phyloP scores from a whole-genome alignment of 2,329 filamentous ascomycete species.

The Colletotrichum simmondsii region DNA sequence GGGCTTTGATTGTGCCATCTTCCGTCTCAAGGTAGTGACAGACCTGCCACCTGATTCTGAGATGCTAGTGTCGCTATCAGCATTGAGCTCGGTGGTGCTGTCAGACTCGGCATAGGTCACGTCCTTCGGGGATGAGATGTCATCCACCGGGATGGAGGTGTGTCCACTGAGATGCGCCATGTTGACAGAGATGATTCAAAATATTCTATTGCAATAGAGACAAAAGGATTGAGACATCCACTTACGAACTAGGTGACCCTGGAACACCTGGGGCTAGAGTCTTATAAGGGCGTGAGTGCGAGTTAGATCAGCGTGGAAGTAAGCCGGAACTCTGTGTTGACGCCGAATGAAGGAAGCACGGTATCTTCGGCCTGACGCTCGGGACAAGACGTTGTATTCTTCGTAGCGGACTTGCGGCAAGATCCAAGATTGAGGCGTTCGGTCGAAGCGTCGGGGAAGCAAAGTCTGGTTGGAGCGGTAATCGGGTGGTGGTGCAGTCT shows the following conservation, averaged over 20 bases:
- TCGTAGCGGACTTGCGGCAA: not conserved
- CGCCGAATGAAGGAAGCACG: not conserved
- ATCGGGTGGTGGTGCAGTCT: not conserved
- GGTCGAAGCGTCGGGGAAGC: slow-evolving; percentile 13
- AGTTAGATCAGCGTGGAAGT: not conserved
- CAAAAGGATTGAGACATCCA: not conserved
- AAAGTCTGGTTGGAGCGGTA: not conserved
- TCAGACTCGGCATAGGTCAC: slow-evolving; percentile 7
- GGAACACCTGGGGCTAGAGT: not conserved
- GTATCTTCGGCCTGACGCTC: not conserved
- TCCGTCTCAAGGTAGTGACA: not conserved
- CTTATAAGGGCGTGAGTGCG: slow-evolving; percentile 7
- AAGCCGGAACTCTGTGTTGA: not conserved
- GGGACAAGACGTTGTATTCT: not conserved
- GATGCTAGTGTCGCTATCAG: slow-evolving; percentile 24
- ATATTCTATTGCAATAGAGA: not conserved
- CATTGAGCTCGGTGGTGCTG: slow-evolving; percentile 17
- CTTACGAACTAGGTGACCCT: not conserved
- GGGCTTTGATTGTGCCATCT: not conserved
- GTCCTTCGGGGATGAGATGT: not conserved
- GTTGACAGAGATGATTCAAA: not conserved
- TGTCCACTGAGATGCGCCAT: not conserved
- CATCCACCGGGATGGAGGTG: not conserved
- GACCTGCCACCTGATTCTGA: slow-evolving; percentile 1
- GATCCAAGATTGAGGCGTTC: not conserved